Base-by-base conservation (phyloP, 2,329 filamentous ascomycete genomes). In the Microcyclospora tardicrescens region DNA sequence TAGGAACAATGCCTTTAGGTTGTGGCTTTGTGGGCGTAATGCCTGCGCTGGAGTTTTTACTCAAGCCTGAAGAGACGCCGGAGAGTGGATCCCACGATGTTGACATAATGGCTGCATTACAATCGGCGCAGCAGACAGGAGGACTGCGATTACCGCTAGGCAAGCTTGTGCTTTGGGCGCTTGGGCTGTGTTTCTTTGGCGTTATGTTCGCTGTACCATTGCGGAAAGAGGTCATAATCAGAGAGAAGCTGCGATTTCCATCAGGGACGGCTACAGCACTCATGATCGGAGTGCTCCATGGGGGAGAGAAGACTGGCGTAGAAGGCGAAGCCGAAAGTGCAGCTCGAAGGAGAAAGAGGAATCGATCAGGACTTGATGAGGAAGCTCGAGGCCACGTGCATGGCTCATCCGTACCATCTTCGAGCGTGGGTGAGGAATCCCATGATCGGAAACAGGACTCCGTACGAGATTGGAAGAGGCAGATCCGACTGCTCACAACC, bases 11-110 rank as follows among this genome's bases (percentile, higher is more conserved):
- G 85, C 91, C 91, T 0, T 66, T 98, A 10, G 89, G 89, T 1
- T 93, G 89, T 52, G 91, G 91, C 1, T 94, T 96, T 56, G 89
- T 96, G 13, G 89, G 89, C 5, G 87, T 96, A 8, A 79, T 96
- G 43, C 91, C 91, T 1, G 89, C 89, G 0, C 72, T 98, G 66
- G 84, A 94, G 54, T 95, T 84, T 50, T 65, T 98, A 35, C 62
- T 98, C 37, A 77, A 73, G 37, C 65, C 75, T 2, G 77, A 83
- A 13, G 91, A 98, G 62, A 58, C 55, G 19, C 57, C 57, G 2
- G 45, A 45, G 13, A 40, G 37, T 14, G 39, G 12, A n/a, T 44
- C 38, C 5, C 36, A 16, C 5, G 51, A 53, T 41, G 42, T 42
- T n/a, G 49, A 46, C 13, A 44, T 48, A 6, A 34, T 52, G n/a